Base-by-base conservation (phyloP, 2,329 filamentous ascomycete genomes). In the Blastomyces gilchristii region DNA sequence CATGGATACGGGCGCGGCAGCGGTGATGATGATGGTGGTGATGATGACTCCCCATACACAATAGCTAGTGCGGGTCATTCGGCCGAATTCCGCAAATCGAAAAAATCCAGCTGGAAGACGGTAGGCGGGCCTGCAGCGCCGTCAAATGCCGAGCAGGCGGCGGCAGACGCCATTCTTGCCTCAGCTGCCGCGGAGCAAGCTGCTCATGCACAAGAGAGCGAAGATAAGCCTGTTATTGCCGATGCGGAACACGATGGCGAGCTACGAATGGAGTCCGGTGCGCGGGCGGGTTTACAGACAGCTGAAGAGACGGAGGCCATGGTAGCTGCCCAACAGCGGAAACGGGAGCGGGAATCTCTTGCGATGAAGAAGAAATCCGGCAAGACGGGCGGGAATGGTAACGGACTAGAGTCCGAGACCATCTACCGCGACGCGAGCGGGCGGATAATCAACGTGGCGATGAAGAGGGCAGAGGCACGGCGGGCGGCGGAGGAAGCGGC, bases 371-470 rank as follows among this genome's bases (percentile, higher is more conserved):
- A 45, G 45, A 67, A 65, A 64, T 28, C 58, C 58, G 12, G 43
- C 47, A 37, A 28, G 47, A 12, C 47, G 22, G 47, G n/a, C 12
- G 47, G 47, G 9, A 50, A 28, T 4, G 60, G 45, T 39, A 60
- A 58, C 16, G 62, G 39, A 14, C 39, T 25, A 12, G 66, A 65
- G 47, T 57, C 60, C 7, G 64, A 65, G 60, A 68, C 66, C 25
- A 67, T 68, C 31, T 97, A 97, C 74, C 89, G 94, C 69, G 94
- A 99, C 76, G 94, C 95, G 12, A 94, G 89, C 2, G 94, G 94
- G 14, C 84, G 92, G n/a, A 87, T 96, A 62, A 92, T 99, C 67
- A 96, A 99, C 71, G 85, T 97, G 31, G 87, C 87, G 22, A 90
- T 96, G 88, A 91, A 90, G 75, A 84, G 92, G 31, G 92, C 91